Base-by-base conservation (phyloP, 371 early-diverging fungal species). In the Mortierella sp. region DNA sequence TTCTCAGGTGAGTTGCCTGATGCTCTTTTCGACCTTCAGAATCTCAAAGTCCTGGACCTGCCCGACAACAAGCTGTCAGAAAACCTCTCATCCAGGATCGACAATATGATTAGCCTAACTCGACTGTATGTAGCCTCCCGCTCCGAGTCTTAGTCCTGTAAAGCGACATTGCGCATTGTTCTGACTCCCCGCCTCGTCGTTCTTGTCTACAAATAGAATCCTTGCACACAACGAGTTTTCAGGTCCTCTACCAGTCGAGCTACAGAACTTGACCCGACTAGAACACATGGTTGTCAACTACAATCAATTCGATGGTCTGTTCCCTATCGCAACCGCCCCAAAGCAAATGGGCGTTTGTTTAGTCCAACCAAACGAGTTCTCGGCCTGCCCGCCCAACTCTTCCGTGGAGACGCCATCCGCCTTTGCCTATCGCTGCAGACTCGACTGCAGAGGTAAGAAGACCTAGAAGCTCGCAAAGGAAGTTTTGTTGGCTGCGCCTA, bases 341-440 rank as follows among this genome's bases (percentile, higher is more conserved):
- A 72, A 85, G 9, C 79, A 82, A 26, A 83, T 92, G 10, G 88
- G 85, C 5, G 88, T 88, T 48, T 92, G 91, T 61, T 82, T 89
- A 53, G 89, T 90, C 77, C 87, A 88, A 21, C 92, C 91, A 5
- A 91, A 92, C 57, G 85, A 87, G 31, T 91, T 92, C 87, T 86
- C 89, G 51, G 78, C 84, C 0, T 92, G 91, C 67, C 92, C 92
- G 21, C 88, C 88, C 37, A 80, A 78, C 64, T 80, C 78, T n/a
- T 80, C 91, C 3, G 59, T 87, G 16, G 78, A 79, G 26, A 89
- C 90, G 26, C 82, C 88, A 11, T 74, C 88, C 14, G 89, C 90
- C 10, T 55, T 92, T 57, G 91, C 93, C 0, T 91, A 90, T 83
- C 91, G 90, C 73, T 92, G 93, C 59, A 88, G 89, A 10, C 80